A percentile compares a stretch with the other conserved stretches of the same genome.
Conservation (phyloP, 164 flowering plant genomes). For the Chimonanthus praecox region DNA sequence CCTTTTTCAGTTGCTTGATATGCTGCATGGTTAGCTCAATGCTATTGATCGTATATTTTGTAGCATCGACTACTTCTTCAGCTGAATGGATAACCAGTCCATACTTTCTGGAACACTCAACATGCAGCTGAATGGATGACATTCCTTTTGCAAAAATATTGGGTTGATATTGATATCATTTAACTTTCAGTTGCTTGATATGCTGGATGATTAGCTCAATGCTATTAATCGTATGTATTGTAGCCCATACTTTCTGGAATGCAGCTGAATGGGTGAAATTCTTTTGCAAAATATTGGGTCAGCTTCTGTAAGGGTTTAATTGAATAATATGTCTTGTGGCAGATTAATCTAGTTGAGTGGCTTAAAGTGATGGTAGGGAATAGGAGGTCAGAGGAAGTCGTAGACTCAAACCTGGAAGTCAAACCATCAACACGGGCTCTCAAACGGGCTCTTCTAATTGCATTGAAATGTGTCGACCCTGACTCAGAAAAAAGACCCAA, state of each 20-base stretch:
- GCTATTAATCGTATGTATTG: no score
- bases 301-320: no score
- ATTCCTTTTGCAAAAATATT: no score
- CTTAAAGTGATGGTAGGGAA: conserved; percentile 41
- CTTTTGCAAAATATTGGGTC: no score
- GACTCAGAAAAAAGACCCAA: conserved; percentile 40
- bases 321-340: conserved; percentile 2
- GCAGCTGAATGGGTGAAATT: no score
- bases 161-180: no score
- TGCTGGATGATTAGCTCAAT: background rate
- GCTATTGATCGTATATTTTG: no score
- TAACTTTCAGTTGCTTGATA: background rate
- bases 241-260: no score
- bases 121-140: no score
- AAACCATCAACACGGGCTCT: conserved; percentile 33
- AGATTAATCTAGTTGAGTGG: conserved; percentile 56
- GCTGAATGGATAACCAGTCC: no score
- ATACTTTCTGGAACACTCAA: no score
- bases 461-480: conserved; percentile 45
- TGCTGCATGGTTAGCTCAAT: background rate
- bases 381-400: conserved; percentile 38
- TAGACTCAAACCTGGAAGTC: conserved; percentile 32
- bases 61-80: no score
- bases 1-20: background rate
- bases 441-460: conserved; percentile 40